Evolutionary conservation across 1,284 basidiomycete genomes (phyloP).

Genomic region (Psilocybe mexicana): DNA sequence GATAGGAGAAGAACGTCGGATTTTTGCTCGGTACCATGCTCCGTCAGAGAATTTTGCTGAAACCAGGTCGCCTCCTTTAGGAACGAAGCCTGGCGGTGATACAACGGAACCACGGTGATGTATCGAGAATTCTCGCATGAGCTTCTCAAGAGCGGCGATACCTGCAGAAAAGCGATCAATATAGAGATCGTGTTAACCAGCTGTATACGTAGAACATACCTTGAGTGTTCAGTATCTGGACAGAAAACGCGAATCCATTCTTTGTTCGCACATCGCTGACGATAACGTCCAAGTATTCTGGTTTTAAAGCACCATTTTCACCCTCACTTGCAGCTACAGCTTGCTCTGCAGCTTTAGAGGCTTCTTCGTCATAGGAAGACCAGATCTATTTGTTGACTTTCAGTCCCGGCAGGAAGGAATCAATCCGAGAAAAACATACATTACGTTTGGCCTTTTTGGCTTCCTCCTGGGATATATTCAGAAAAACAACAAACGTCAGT

Average conservation of each 20-base stretch:
- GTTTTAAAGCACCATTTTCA: conserved; percentile 59
- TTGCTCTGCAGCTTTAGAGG: conserved; percentile 50
- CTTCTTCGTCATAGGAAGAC: conserved; percentile 75
- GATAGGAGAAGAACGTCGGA: conserved; percentile 76
- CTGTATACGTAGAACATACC: conserved; percentile 44
- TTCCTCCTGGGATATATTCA: conserved; percentile 51
- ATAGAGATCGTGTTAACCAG: not conserved
- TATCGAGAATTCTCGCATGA: conserved; percentile 92
- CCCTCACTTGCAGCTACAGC: conserved; percentile 39
- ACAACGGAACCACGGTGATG: conserved; percentile 72
- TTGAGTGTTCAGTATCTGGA: conserved; percentile 89
- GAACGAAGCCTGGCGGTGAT: conserved; percentile 66
- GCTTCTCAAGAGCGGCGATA: conserved; percentile 85
- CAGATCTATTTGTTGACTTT: conserved; percentile 62
- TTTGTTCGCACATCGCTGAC: conserved; percentile 84
- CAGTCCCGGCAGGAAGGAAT: conserved; percentile 3
- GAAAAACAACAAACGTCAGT: not conserved
- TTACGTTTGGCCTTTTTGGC: conserved; percentile 79
- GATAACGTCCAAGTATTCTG: conserved; percentile 90
- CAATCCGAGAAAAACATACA: conserved; percentile 44
- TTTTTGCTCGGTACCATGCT: conserved; percentile 92
- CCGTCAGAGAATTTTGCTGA: conserved; percentile 90
- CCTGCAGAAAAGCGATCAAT: conserved; percentile 42
- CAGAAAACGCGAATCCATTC: conserved; percentile 83
- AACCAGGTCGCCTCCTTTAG: conserved; percentile 85